Evolutionary conservation across 768 basidiomycete genomes (phyloP), one percentile per base, ranked within the genome.

Genomic region (Xerocomus brunneocitrinus): DNA sequence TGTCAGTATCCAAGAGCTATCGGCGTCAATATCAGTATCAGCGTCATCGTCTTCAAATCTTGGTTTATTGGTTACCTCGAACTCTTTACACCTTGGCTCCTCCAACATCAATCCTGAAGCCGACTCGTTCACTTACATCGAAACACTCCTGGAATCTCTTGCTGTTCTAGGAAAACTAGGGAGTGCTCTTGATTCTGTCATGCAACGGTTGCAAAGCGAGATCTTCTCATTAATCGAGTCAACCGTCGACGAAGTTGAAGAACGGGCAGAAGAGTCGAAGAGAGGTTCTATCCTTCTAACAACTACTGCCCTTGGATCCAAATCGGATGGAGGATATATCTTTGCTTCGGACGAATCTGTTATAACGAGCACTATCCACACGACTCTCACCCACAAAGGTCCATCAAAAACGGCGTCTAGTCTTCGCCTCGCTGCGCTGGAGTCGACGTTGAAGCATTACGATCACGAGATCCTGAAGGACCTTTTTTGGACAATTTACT

Each of bases 401-500:
- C n/a, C 54, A 10, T 56, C 61, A 24, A 65, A 81, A 49, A 75
- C 76, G 24, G 75, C 84, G 0, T 80, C 83, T 16, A 70, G 70
- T 24, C 70, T 93, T 53, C 79, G 91, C 38, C 76, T 90, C 27
- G 77, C 84, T 16, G 86, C 86, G 1, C 68, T 92, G 57, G 91
- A 92, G 62, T 82, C 84, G 7, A 81, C 85, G 16, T 74, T 83
- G 0, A 88, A 85, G 57, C 79, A 82, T 31, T 74, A 78, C 16
- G 90, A 97, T 61, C 89, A 91, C 55, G 93, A 95, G 63, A 87
- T 89, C 13, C 68, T 99, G 50, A 79, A 76, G 55, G 97, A 98
- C 68, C 77, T 99, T 34, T 98, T 98, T 69, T 98, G 95, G 95
- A 97, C 95, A 2, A 66, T 95, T 14, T 99, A 92, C 67, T 97